A percentile compares a stretch with the other conserved stretches of the same genome.
phyloP scores from a whole-genome alignment of 1,139 yeast species.

The Lodderomyces jiufengensis region DNA sequence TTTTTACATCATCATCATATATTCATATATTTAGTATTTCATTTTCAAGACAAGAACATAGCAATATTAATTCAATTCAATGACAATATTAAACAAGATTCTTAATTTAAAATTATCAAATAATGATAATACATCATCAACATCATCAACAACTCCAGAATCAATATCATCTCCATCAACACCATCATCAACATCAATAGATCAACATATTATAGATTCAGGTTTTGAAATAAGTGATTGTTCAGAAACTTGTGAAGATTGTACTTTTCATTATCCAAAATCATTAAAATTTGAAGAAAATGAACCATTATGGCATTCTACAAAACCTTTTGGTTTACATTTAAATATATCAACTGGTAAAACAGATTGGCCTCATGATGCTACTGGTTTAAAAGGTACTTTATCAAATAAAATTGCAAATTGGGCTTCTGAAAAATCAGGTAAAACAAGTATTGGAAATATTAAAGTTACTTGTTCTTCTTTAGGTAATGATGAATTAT shows the following conservation, averaged over 20 bases:
- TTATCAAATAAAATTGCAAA: slow-evolving; percentile 47
- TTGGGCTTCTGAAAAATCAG: slow-evolving; percentile 40
- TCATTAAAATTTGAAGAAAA: slow-evolving; percentile 47
- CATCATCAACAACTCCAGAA: slow-evolving; percentile 9
- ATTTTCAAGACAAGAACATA: too few species aligned
- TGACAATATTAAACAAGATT: too few species aligned
- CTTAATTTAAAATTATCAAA: too few species aligned
- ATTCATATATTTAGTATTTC: too few species aligned
- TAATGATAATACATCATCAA: too few species aligned
- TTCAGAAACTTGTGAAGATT: slow-evolving; percentile 46
- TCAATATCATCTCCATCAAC: slow-evolving; percentile 8
- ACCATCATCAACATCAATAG: slow-evolving; percentile 5
- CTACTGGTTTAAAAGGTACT: slow-evolving; percentile 50
- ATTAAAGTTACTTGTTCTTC: slow-evolving; percentile 56
- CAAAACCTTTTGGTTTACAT: slow-evolving; percentile 68
- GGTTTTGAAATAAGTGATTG: slow-evolving; percentile 46
- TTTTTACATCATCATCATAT: too few species aligned
- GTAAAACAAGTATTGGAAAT: slow-evolving; percentile 18
- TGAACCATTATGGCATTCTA: slow-evolving; percentile 62
- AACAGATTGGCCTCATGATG: slow-evolving; percentile 80
- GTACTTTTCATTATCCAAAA: slow-evolving; percentile 52
- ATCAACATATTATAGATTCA: slow-evolving; percentile 23
- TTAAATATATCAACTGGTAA: slow-evolving; percentile 79
- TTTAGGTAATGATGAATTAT: slow-evolving; percentile 34
- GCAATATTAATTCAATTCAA: too few species aligned